These are phyloP conservation scores for Cladosporium sp. DNA, from an alignment of 2,329 filamentous ascomycete genomes.

Conservation along the genomic window DNA sequence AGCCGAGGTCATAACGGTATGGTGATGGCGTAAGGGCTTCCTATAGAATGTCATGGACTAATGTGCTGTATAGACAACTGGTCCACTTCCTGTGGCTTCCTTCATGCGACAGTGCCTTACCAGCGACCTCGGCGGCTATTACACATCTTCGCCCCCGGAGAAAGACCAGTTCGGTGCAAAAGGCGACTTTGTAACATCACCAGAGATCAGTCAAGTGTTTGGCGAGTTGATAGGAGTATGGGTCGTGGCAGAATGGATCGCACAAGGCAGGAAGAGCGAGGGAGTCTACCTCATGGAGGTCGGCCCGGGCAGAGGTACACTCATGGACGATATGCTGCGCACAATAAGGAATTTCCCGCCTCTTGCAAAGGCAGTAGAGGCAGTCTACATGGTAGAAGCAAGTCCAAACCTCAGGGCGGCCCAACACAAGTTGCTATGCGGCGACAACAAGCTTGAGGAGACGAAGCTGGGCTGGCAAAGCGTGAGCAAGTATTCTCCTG, in stretches of 20 bases:
- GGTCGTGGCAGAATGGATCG: conserved; percentile 96
- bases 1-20: conserved; percentile 80
- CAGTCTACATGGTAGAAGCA: conserved; percentile 95
- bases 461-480: conserved; percentile 73
- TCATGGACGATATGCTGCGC: conserved; percentile 95
- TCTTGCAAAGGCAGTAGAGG: conserved; percentile 74
- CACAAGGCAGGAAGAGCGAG: conserved; percentile 71
- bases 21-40: conserved; percentile 13
- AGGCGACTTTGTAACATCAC: conserved; percentile 95
- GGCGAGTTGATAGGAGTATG: conserved; percentile 92
- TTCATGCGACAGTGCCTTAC: conserved; percentile 99
- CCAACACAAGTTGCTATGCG: conserved; percentile 82
- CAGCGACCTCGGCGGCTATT: conserved; percentile 86
- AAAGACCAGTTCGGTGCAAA: conserved; percentile 88
- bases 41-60: conserved; percentile 1
- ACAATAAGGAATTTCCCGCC: conserved; percentile 80
- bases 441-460: conserved; percentile 66
- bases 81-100: conserved; percentile 84
- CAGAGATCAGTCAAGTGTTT: conserved; percentile 96
- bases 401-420: conserved; percentile 73
- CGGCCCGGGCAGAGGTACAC: conserved; percentile 86
- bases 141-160: conserved; percentile 70
- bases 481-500: conserved; percentile 69
- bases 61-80: conserved; percentile 63
- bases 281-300: conserved; percentile 91